Evolutionary conservation across 1,284 basidiomycete genomes (phyloP).

Genomic region (Thelephora terrestris): DNA sequence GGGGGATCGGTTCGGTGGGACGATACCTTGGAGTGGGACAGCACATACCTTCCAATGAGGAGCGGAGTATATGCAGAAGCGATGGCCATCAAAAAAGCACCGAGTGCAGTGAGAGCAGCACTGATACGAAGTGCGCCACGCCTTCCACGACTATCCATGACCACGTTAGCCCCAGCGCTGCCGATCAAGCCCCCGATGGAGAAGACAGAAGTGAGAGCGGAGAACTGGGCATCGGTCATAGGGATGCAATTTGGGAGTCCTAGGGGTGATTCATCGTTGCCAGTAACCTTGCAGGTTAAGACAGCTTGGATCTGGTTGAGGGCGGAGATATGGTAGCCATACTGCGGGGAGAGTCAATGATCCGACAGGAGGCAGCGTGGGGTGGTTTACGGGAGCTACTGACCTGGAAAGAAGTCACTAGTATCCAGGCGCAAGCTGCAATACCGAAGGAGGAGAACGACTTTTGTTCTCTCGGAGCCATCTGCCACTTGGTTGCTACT

Average conservation of each 20-base stretch:
- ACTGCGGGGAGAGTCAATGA: slow-evolving; percentile 27
- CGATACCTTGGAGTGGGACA: neutral
- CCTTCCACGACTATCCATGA: slow-evolving; percentile 64
- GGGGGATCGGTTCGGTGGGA: neutral
- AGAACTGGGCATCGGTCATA: slow-evolving; percentile 70
- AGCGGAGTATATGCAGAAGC: slow-evolving; percentile 50
- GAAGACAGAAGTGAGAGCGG: slow-evolving; percentile 74
- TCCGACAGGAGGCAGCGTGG: neutral
- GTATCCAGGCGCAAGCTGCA: slow-evolving; percentile 51
- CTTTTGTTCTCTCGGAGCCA: slow-evolving; percentile 1
- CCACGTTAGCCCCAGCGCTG: slow-evolving; percentile 56
- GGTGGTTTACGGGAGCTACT: slow-evolving; percentile 1
- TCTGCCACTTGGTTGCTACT: neutral
- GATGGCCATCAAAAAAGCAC: slow-evolving; percentile 55
- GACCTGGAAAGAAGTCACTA: slow-evolving; percentile 57
- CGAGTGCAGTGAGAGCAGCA: slow-evolving; percentile 46
- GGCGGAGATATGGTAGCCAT: slow-evolving; percentile 78
- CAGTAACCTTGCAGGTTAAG: slow-evolving; percentile 47
- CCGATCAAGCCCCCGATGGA: slow-evolving; percentile 84
- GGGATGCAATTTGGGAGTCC: slow-evolving; percentile 61
- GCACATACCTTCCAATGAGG: slow-evolving; percentile 53
- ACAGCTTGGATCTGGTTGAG: slow-evolving; percentile 81
- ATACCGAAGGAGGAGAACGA: slow-evolving; percentile 53
- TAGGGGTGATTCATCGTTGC: slow-evolving; percentile 8
- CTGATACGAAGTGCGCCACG: slow-evolving; percentile 54